Conservation (phyloP, 345 rosid genomes). For the Excoecaria cochinchinensis region DNA sequence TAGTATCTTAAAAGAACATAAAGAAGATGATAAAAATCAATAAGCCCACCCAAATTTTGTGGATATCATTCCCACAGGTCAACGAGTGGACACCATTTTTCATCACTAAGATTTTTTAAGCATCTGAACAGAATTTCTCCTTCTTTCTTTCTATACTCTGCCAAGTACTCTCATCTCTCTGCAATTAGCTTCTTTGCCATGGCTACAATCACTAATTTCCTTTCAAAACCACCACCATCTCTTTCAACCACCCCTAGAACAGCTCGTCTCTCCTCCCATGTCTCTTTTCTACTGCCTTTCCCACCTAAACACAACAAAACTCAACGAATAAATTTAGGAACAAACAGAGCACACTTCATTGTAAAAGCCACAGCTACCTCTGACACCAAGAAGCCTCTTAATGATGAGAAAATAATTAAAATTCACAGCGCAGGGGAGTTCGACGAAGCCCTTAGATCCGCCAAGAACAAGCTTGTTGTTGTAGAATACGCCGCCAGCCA, state of each 20-base stretch:
- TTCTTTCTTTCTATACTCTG: background rate
- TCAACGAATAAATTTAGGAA: slow-evolving; percentile 2
- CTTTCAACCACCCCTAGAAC: slow-evolving; percentile 22
- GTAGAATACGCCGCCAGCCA: slow-evolving; percentile 68
- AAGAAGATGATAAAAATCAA: background rate
- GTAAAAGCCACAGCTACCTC: slow-evolving; percentile 54
- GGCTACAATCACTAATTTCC: slow-evolving; percentile 55
- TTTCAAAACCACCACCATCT: slow-evolving; percentile 47
- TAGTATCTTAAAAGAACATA: too few relatives aligned
- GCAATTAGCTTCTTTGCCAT: slow-evolving; percentile 22
- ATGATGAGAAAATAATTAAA: slow-evolving; percentile 55
- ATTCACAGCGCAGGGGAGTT: slow-evolving; percentile 74
- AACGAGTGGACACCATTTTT: slow-evolving; percentile 4
- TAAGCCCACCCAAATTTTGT: background rate
- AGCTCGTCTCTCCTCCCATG: slow-evolving; percentile 20
- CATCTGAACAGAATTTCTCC: background rate
- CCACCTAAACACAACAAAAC: background rate
- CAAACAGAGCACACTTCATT: slow-evolving; percentile 5
- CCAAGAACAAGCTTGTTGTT: slow-evolving; percentile 72
- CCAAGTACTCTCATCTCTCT: background rate
- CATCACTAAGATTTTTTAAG: background rate
- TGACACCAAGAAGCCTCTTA: slow-evolving; percentile 35
- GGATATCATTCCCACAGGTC: background rate
- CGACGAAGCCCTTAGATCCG: slow-evolving; percentile 62
- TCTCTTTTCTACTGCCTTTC: slow-evolving; percentile 24